phyloP scores from a whole-genome alignment of 78 protist species.

The Paulinella micropora region DNA sequence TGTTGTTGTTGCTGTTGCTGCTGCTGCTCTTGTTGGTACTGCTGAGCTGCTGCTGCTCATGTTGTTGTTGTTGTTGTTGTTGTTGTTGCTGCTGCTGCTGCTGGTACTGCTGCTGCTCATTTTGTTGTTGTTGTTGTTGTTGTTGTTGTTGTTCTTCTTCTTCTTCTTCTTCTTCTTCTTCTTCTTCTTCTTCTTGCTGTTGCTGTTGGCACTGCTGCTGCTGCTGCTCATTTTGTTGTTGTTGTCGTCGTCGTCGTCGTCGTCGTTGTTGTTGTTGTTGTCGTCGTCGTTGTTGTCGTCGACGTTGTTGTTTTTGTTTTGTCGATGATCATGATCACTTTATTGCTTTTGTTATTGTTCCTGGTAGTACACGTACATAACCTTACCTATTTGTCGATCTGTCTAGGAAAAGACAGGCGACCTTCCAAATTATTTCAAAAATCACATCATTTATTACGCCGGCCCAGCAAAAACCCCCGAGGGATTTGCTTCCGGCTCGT shows the following conservation, averaged over 20 bases:
- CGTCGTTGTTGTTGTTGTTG: too few species aligned
- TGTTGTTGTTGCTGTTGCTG: background rate
- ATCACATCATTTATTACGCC: conserved; percentile 56
- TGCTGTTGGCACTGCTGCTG: background rate
- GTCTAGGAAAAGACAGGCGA: too few species aligned
- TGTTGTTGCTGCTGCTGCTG: background rate
- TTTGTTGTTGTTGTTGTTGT: background rate
- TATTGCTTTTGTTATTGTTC: too few species aligned
- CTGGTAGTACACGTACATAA: background rate
- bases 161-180: background rate
- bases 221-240: too few species aligned
- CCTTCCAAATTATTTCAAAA: conserved; percentile 41
- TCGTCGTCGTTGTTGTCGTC: too few species aligned
- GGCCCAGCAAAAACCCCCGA: conserved; percentile 73
- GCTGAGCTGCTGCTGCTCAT: background rate
- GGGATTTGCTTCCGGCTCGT: too few species aligned
- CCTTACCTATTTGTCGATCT: background rate
- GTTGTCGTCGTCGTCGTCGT: too few species aligned
- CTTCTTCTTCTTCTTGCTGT: background rate
- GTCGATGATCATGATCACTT: too few species aligned
- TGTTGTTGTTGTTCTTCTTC: background rate
- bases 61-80: background rate
- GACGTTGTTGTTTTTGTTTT: too few species aligned
- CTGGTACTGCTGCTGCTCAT: background rate
- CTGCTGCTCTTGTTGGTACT: background rate